Conservation (phyloP, 768 basidiomycete species). For the Sporobolomyces phaffii region DNA sequence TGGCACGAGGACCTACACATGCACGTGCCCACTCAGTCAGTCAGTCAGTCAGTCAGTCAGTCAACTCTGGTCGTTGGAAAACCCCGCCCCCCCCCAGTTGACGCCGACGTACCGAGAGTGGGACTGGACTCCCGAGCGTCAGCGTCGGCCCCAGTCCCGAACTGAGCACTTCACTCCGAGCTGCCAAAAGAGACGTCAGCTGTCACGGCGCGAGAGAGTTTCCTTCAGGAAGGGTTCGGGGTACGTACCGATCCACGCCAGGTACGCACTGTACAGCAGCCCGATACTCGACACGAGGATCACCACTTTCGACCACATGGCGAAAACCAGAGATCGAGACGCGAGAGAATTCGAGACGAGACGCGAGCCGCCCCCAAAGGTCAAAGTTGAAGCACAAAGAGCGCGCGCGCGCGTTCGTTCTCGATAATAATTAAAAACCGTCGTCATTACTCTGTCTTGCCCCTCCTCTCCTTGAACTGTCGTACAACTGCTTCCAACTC, state of each 20-base stretch:
- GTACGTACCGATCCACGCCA: conserved; percentile 6
- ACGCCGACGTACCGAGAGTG: neutral
- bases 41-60: neutral
- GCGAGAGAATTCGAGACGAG: too few species aligned
- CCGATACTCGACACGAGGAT: neutral
- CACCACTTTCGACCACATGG: neutral
- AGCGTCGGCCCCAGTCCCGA: neutral
- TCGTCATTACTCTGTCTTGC: too few species aligned
- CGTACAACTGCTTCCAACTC: too few species aligned
- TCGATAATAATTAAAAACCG: too few species aligned
- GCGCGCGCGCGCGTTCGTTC: too few species aligned
- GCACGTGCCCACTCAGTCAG: too few species aligned
- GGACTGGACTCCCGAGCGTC: conserved; percentile 1
- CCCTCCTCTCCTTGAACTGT: too few species aligned
- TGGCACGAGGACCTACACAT: conserved; percentile 44
- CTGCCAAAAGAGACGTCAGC: neutral
- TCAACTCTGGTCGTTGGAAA: too few species aligned
- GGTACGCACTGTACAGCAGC: neutral
- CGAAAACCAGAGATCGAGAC: too few species aligned
- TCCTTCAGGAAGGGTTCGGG: neutral
- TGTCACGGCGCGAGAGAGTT: neutral
- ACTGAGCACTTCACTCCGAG: neutral
- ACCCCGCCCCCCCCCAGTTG: too few species aligned
- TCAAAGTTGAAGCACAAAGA: too few species aligned
- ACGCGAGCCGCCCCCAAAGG: too few species aligned